A percentile compares a stretch with the other conserved stretches of the same genome.
Evolutionary conservation across 306 rosid species (phyloP).

Genomic region (Myrica gale): DNA sequence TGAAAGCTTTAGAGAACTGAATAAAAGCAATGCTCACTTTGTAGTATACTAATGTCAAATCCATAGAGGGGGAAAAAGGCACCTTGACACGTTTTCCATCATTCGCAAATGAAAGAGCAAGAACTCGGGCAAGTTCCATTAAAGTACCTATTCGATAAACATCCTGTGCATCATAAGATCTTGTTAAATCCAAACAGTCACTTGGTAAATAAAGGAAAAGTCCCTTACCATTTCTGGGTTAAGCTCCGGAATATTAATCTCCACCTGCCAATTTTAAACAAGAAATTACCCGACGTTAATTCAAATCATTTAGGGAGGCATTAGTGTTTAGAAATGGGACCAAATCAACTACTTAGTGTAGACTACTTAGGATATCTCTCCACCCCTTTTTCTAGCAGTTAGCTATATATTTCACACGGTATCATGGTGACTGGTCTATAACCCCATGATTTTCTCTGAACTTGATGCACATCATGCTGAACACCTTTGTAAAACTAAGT

Average conservation of each 20-base stretch:
- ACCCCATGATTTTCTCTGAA: background rate
- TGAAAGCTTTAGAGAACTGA: conserved; percentile 29
- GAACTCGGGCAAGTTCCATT: conserved; percentile 76
- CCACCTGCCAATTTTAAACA: conserved; percentile 61
- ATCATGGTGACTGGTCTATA: background rate
- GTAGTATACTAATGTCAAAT: background rate
- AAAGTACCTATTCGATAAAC: conserved; percentile 97
- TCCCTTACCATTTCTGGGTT: conserved; percentile 85
- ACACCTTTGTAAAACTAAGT: background rate
- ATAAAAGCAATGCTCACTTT: conserved; percentile 15
- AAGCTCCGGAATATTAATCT: conserved; percentile 90
- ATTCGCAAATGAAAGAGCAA: conserved; percentile 93
- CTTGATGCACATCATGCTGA: background rate
- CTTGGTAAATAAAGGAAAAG: conserved; percentile 12
- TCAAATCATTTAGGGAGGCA: background rate
- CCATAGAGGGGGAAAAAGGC: conserved; percentile 20
- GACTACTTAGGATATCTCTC: too few relatives aligned
- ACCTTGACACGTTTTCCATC: conserved; percentile 96
- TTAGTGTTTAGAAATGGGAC: too few relatives aligned
- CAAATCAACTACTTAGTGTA: too few relatives aligned
- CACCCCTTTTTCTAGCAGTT: background rate
- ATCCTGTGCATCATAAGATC: conserved; percentile 59
- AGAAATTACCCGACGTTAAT: conserved; percentile 35
- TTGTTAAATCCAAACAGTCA: conserved; percentile 33
- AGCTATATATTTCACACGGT: conserved; percentile 1